phyloP scores from a whole-genome alignment of 352 stramenopile genomes.

The Phytopythium sindhum region DNA sequence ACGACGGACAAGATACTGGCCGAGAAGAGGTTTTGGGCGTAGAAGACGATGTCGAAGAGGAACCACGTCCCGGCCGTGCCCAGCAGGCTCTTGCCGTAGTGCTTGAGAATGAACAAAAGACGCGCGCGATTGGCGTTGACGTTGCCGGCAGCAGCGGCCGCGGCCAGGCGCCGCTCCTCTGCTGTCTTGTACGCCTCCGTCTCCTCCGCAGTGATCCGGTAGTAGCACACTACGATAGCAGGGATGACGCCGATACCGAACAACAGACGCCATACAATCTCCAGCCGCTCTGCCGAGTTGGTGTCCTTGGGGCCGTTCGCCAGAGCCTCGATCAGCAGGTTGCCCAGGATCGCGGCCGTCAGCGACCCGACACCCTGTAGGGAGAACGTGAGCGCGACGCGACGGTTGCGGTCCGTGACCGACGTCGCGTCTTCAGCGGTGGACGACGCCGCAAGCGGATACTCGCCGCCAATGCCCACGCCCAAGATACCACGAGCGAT shows the following conservation, averaged over 20 bases:
- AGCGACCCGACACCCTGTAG: constrained; percentile 53
- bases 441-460: constrained; percentile 43
- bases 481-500: constrained; percentile 55
- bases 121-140: constrained; percentile 4
- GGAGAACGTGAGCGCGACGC: constrained; percentile 58
- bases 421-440: constrained; percentile 57
- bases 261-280: constrained; percentile 55
- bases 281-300: constrained; percentile 29
- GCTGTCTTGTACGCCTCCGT: constrained; percentile 34
- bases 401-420: constrained; percentile 38
- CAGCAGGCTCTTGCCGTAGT: constrained; percentile 48
- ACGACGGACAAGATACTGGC: constrained; percentile 63
- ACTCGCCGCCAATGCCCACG: constrained; percentile 55
- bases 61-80: too few relatives aligned
- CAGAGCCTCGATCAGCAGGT: constrained; percentile 27
- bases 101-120: constrained; percentile 40
- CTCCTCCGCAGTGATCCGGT: constrained; percentile 50
- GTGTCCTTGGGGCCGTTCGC: constrained; percentile 21
- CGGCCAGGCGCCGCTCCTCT: constrained; percentile 9
- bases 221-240: constrained; percentile 44
- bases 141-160: not conserved
- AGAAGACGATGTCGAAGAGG: constrained; percentile 73
- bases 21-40: constrained; percentile 82
- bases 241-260: constrained; percentile 49
- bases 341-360: constrained; percentile 28